phyloP scores from a whole-genome alignment of 83 land plant genomes.

The Thuja plicata region DNA sequence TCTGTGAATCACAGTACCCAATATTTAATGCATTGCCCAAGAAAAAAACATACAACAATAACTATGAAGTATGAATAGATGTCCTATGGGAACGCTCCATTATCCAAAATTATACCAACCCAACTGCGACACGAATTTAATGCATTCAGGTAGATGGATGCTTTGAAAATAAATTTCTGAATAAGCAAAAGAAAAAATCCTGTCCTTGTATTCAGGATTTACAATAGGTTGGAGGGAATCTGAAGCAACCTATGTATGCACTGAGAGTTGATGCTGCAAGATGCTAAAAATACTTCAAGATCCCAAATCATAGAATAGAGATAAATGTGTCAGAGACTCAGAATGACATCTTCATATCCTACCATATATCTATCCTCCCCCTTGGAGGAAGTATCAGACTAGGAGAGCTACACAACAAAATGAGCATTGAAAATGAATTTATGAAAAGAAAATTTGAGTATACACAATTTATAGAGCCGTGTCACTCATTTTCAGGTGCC shows the following conservation, averaged over 20 bases:
- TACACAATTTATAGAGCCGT: background rate
- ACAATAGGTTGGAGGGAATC: background rate
- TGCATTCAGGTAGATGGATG: background rate
- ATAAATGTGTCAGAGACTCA: background rate
- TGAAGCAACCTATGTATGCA: background rate
- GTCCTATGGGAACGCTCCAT: background rate
- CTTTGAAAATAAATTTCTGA: background rate
- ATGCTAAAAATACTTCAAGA: background rate
- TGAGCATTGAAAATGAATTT: background rate
- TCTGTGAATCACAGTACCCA: background rate
- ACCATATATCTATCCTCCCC: background rate
- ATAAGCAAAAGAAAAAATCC: background rate
- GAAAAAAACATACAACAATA: background rate
- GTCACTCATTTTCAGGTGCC: constrained; percentile 6
- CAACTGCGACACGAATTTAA: background rate
- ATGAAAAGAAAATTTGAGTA: background rate
- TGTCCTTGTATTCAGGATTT: constrained; percentile 1
- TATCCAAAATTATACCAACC: constrained; percentile 1
- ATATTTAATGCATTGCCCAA: background rate
- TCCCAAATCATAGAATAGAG: background rate
- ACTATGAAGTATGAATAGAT: background rate
- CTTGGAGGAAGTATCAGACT: background rate
- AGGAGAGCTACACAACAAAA: background rate
- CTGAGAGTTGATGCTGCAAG: background rate
- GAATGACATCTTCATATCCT: background rate